Percentiles rank a stretch among this genome's conserved stretches.
phyloP scores from a whole-genome alignment of 345 rosid genomes.

The Dipteronia sinensis region DNA sequence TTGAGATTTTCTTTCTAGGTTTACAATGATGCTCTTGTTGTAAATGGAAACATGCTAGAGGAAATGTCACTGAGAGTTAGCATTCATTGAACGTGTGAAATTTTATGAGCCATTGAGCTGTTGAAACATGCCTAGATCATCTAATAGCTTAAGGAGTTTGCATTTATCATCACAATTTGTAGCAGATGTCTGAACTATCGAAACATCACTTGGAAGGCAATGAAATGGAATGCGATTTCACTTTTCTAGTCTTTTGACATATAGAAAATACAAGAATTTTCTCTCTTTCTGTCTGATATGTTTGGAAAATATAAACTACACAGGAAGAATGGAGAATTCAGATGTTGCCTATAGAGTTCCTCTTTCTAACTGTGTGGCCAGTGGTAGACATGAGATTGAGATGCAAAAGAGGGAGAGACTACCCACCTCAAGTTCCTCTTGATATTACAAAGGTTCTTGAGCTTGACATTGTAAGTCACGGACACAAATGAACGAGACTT shows the following conservation, averaged over 20 bases:
- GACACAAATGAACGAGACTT: background rate
- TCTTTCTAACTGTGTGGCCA: conserved; percentile 76
- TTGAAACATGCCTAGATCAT: background rate
- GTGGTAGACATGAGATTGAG: conserved; percentile 80
- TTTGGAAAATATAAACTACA: background rate
- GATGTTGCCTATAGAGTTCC: conserved; percentile 81
- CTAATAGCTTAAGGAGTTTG: background rate
- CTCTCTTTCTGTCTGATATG: background rate
- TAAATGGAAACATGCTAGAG: background rate
- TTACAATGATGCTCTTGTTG: background rate
- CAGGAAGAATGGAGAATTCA: conserved; percentile 89
- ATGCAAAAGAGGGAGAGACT: conserved; percentile 69
- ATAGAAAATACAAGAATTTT: background rate
- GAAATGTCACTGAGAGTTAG: background rate
- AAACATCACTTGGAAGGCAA: background rate
- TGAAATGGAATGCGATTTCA: background rate
- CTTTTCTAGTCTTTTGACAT: background rate
- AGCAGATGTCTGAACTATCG: background rate
- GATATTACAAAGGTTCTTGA: conserved; percentile 67
- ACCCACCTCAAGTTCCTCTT: conserved; percentile 62
- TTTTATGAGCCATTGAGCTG: background rate
- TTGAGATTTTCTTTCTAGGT: background rate
- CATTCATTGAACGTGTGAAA: background rate
- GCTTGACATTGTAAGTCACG: conserved; percentile 71
- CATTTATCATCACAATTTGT: background rate